Base-by-base conservation (phyloP, 805 yeast species). In the Yarrowia osloensis region DNA sequence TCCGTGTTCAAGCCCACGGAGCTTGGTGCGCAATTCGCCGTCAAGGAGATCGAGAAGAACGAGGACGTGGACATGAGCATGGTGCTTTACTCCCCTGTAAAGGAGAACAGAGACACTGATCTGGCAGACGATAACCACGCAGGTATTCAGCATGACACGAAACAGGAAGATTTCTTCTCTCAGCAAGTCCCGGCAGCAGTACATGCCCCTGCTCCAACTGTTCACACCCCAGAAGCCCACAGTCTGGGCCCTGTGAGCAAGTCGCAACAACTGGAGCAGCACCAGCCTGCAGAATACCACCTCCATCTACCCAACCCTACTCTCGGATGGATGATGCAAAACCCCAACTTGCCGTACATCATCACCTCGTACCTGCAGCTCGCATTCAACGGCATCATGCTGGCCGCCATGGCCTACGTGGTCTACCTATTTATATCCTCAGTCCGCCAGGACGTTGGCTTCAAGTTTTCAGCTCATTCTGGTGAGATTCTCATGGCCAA, bases 301-400 rank as follows among this genome's bases (percentile, higher is more conserved):
- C 26, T 61, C 17, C 66, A 61, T 31, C 44, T 61, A 3, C 66
- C 66, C 22, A 46, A 44, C 24, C 66, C 66, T 0, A 61, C 66
- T 1, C 66, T 61, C n/a, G 54, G 44, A 31, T 61, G 66, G 66
- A 61, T 61, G 66, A 29, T 61, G 40, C 54, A 46, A 26, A 61
- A 61, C 59, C 72, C 71, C 57, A 74, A 74, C 59, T 33, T 71
- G 31, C 90, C 91, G 0, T 85, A 85, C 72, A 81, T 84, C 2
- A 72, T 86, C 22, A 84, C 88, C 66, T 75, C 88, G 17, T 90
- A 88, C 72, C 76, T 90, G 15, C 94, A 89, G 72, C 78, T 90
- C 9, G 68, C 82, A 3, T 81, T 88, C 76, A 88, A 90, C 71
- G 73, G 81, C 1, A 73, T 82, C 3, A 74, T 89, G 11, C 77